Percentiles rank a stretch among this genome's conserved stretches.
Conservation (phyloP, 192 early-diverging fungal species). For the Endogone sp. region DNA sequence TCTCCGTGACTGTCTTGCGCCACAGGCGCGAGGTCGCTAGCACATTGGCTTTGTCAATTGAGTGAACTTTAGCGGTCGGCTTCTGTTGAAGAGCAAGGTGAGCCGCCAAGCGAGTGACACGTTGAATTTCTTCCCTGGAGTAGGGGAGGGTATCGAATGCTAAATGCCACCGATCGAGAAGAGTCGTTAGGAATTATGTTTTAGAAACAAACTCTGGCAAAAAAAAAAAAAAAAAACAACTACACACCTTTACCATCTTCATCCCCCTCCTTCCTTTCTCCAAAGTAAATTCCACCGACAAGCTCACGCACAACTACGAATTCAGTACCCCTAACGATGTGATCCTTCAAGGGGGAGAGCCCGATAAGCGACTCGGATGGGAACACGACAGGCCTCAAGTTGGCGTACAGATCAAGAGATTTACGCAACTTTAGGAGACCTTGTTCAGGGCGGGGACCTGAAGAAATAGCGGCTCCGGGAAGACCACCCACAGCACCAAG, state of each 20-base stretch:
- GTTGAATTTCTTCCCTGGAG: slow-evolving; percentile 83
- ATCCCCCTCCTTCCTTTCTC: slow-evolving; percentile 82
- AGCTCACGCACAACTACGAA: slow-evolving; percentile 94
- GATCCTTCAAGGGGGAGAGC: slow-evolving; percentile 88
- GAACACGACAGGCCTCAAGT: slow-evolving; percentile 94
- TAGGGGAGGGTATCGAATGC: slow-evolving; percentile 96
- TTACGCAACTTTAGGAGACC: slow-evolving; percentile 92
- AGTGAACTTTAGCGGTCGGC: slow-evolving; percentile 87
- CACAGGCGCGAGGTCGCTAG: slow-evolving; percentile 96
- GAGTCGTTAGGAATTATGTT: too few relatives aligned
- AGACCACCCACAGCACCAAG: slow-evolving; percentile 97
- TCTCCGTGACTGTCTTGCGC: slow-evolving; percentile 91
- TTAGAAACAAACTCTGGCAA: too few relatives aligned
- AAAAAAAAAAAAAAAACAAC: too few relatives aligned
- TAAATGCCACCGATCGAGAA: slow-evolving; percentile 14
- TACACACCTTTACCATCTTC: slow-evolving; percentile 66
- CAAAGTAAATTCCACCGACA: slow-evolving; percentile 98
- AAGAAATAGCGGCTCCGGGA: slow-evolving; percentile 57
- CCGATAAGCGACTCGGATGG: slow-evolving; percentile 76
- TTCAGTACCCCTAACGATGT: slow-evolving; percentile 85
- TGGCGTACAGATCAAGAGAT: slow-evolving; percentile 90
- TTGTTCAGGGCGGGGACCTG: slow-evolving; percentile 90
- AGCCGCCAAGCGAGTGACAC: slow-evolving; percentile 94
- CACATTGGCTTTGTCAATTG: slow-evolving; percentile 99
- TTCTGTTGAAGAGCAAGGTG: slow-evolving; percentile 70